phyloP scores from a whole-genome alignment of 2,329 filamentous ascomycete genomes.

The Penicillium sp. region DNA sequence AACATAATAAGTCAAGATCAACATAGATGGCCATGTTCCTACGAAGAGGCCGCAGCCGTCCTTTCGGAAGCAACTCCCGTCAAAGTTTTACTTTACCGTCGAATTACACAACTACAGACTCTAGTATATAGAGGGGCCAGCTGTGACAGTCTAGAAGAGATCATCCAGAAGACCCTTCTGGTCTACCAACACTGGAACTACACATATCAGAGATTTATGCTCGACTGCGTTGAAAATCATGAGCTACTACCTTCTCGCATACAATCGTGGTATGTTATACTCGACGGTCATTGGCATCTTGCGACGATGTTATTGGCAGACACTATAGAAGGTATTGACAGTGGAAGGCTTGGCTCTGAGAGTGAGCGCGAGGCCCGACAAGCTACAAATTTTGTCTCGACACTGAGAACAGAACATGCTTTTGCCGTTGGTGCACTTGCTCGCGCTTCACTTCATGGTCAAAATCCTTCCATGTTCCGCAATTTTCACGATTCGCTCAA shows the following conservation, averaged over 20 bases:
- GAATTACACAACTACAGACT: slow-evolving; percentile 60
- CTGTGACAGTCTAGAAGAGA: slow-evolving; percentile 51
- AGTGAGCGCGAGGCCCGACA: slow-evolving; percentile 30
- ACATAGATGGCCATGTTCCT: slow-evolving; percentile 58
- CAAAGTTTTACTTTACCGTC: slow-evolving; percentile 63
- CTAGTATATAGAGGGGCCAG: slow-evolving; percentile 49
- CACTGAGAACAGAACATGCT: slow-evolving; percentile 52
- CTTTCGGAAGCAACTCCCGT: slow-evolving; percentile 60
- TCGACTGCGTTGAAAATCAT: slow-evolving; percentile 57
- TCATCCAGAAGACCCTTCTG: slow-evolving; percentile 52
- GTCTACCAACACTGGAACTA: slow-evolving; percentile 62
- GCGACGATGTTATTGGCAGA: slow-evolving; percentile 61
- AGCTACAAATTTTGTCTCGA: slow-evolving; percentile 40
- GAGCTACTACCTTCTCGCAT: slow-evolving; percentile 57
- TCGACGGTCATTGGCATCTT: slow-evolving; percentile 63
- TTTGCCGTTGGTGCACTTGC: slow-evolving; percentile 56
- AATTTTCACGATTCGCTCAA: slow-evolving; percentile 59
- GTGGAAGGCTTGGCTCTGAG: slow-evolving; percentile 24
- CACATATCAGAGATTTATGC: slow-evolving; percentile 57
- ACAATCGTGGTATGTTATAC: slow-evolving; percentile 64
- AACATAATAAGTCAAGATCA: slow-evolving; percentile 25
- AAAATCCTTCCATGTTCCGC: slow-evolving; percentile 6
- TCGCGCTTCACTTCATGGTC: slow-evolving; percentile 48
- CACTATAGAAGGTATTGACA: slow-evolving; percentile 56
- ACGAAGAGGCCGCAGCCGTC: slow-evolving; percentile 55